Percentiles rank a stretch among this genome's conserved stretches.
Conservation (phyloP, 306 rosid genomes). For the Ochetophila trinervis region DNA sequence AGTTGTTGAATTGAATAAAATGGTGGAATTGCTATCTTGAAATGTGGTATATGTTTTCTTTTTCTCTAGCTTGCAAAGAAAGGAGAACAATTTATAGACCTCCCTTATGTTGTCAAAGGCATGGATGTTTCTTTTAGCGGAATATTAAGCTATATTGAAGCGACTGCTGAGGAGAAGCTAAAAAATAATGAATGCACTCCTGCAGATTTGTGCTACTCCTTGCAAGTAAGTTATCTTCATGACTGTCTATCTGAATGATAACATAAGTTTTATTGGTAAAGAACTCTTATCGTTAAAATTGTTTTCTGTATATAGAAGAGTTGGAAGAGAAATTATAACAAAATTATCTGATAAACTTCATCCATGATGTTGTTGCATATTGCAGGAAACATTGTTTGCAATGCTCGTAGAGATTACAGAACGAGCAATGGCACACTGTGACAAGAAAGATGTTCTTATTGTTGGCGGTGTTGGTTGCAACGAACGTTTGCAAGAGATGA, state of each 20-base stretch:
- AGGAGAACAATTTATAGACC: constrained; percentile 73
- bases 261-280: not conserved
- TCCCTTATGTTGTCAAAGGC: constrained; percentile 91
- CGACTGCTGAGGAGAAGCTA: constrained; percentile 75
- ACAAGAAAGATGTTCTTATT: constrained; percentile 79
- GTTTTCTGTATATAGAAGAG: not conserved
- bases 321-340: not conserved
- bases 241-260: not conserved
- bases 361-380: not conserved
- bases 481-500: constrained; percentile 86
- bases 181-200: constrained; percentile 83
- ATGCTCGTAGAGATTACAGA: constrained; percentile 98
- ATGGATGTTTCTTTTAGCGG: constrained; percentile 97
- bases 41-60: constrained; percentile 19
- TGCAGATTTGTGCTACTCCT: constrained; percentile 91
- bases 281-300: not conserved
- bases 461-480: constrained; percentile 98
- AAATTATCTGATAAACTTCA: not conserved
- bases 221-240: constrained; percentile 50
- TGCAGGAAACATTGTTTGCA: constrained; percentile 78
- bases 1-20: not conserved
- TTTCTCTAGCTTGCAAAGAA: constrained; percentile 77
- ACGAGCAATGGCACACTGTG: constrained; percentile 96
- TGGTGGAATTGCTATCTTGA: constrained; percentile 5
- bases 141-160: constrained; percentile 78